phyloP scores from a whole-genome alignment of 2,329 filamentous ascomycete species.

The Onygena corvina region DNA sequence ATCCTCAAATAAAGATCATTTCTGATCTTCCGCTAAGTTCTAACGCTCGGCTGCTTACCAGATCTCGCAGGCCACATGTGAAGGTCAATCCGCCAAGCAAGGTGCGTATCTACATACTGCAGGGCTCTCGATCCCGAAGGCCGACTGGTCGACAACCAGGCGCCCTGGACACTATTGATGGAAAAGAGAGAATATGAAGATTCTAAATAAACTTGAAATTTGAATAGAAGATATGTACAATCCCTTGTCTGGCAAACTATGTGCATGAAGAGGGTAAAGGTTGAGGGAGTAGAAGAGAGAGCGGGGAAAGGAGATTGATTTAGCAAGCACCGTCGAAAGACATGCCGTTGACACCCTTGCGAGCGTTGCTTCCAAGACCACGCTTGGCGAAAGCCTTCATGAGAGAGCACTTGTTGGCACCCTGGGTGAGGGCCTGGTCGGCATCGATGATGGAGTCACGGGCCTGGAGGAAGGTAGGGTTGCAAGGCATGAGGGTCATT shows the following conservation, averaged over 20 bases:
- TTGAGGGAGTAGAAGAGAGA: background rate
- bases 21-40: too few relatives aligned
- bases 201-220: background rate
- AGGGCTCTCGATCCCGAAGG: too few relatives aligned
- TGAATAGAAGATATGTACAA: conserved; percentile 3
- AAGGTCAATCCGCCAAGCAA: too few relatives aligned
- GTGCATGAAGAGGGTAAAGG: conserved; percentile 9
- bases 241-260: conserved; percentile 10
- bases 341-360: conserved; percentile 3
- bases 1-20: too few relatives aligned
- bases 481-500: conserved; percentile 15
- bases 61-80: too few relatives aligned
- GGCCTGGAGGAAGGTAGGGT: conserved; percentile 14
- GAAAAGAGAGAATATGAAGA: background rate
- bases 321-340: conserved; percentile 5
- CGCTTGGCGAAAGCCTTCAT: conserved; percentile 14
- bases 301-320: background rate
- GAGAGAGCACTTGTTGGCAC: conserved; percentile 12
- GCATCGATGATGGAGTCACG: conserved; percentile 15
- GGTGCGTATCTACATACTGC: too few relatives aligned
- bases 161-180: too few relatives aligned
- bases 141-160: too few relatives aligned
- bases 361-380: conserved; percentile 8
- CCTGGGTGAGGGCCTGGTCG: conserved; percentile 12
- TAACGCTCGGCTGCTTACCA: too few relatives aligned